Base-by-base conservation (phyloP, 2,329 filamentous ascomycete genomes). In the Herpotrichia juniperi region DNA sequence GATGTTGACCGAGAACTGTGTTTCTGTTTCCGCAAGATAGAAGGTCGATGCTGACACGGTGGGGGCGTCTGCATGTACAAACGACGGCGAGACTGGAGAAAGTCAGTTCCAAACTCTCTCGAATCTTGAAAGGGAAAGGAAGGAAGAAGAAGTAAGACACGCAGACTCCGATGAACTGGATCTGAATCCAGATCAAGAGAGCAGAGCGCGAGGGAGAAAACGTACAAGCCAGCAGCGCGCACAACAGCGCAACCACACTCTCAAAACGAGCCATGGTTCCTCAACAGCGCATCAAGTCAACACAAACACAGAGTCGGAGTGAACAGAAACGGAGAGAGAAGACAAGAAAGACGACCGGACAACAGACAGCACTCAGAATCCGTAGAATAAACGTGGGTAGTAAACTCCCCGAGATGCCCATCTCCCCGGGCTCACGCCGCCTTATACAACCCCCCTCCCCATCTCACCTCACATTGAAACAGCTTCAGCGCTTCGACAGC, bases 1-100 rank as follows among this genome's bases (percentile, higher is more conserved):
- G 34, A 74, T 46, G 24, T 67, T 72, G 46, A 74, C 16, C 10
- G 69, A 72, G 58, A 74, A 74, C 30, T 71, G 67, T 3, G 69
- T 74, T 51, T 68, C 61, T 9, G 69, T 73, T 17, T 66, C 42
- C 2, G 46, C 44, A 12, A 70, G 51, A 47, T 57, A 73, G 42
- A 73, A 69, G 0, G 69, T 74, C n/a, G 69, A 65, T 30, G 66
- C 66, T 22, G 11, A 16, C 9, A 25, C 11, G 16, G 61, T 52
- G 12, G 65, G 50, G 25, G 61, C 57, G 26, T 68, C 54, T 25
- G 61, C 63, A 3, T 44, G 50, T 5, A 56, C 50, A 40, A 57
- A 42, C 7, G 50, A 26, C 19, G 61, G 42, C 9, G 61, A 57
- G 24, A 63, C 67, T 68, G 34, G 10, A 14, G n/a, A 39, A n/a